Percentiles rank a stretch among this genome's conserved stretches.
Conservation (phyloP, 768 basidiomycete species). For the Trametes cubensis region DNA sequence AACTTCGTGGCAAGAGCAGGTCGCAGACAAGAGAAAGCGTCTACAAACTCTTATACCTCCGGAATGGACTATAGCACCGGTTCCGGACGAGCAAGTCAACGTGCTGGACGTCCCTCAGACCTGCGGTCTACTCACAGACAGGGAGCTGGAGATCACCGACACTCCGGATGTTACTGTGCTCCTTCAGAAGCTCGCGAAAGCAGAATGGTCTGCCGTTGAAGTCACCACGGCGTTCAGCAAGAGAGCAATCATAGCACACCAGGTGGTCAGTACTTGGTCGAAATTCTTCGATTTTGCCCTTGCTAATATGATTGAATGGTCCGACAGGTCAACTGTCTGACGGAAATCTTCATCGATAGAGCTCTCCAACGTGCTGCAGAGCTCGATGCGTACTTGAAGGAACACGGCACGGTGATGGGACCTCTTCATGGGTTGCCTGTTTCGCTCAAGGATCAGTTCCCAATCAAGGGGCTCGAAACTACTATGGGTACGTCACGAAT, state of each 20-base stretch:
- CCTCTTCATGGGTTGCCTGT: constrained; percentile 26
- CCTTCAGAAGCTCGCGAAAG: constrained; percentile 52
- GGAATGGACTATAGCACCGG: constrained; percentile 58
- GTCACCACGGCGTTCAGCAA: constrained; percentile 47
- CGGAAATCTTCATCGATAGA: constrained; percentile 47
- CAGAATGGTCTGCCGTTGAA: constrained; percentile 60
- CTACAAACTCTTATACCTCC: constrained; percentile 61
- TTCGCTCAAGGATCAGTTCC: constrained; percentile 37
- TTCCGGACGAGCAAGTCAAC: constrained; percentile 48
- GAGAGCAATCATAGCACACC: constrained; percentile 49
- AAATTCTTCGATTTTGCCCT: no score
- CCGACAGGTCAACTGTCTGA: constrained; percentile 46
- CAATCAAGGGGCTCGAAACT: constrained; percentile 60
- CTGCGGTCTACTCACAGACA: constrained; percentile 55
- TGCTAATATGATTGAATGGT: no score
- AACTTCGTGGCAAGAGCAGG: constrained; percentile 16
- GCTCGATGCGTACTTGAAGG: constrained; percentile 42
- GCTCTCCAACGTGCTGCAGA: constrained; percentile 44
- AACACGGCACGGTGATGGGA: constrained; percentile 35
- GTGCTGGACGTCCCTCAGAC: constrained; percentile 54
- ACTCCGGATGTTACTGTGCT: constrained; percentile 45
- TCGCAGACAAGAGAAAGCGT: constrained; percentile 20
- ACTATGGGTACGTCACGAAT: constrained; percentile 43
- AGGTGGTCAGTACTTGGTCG: constrained; percentile 36
- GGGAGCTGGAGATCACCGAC: constrained; percentile 66